These are phyloP conservation scores for Cyphellophora attinorum DNA, from an alignment of 2,329 filamentous ascomycete species.

Conservation along the genomic window DNA sequence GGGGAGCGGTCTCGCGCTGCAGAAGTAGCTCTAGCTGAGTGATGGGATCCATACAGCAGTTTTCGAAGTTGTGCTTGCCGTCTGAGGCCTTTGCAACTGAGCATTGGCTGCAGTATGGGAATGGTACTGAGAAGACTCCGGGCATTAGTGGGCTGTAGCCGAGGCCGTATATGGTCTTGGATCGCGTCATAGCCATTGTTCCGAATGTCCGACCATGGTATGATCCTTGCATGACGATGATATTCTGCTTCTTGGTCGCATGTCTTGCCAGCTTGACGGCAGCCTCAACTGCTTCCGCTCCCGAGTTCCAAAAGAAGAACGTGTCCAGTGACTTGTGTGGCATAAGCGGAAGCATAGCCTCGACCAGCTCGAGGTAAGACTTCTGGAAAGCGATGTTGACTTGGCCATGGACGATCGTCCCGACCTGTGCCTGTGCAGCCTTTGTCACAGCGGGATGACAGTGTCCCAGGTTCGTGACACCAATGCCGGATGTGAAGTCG, in stretches of 20 bases:
- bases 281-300: constrained; percentile 26
- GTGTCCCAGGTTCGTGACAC: constrained; percentile 26
- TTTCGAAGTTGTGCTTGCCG: constrained; percentile 24
- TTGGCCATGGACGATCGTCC: constrained; percentile 29
- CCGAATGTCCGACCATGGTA: constrained; percentile 28
- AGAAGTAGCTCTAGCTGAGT: constrained; percentile 24
- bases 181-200: constrained; percentile 26
- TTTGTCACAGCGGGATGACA: constrained; percentile 27
- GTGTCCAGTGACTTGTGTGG: constrained; percentile 27
- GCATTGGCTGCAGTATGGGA: constrained; percentile 30
- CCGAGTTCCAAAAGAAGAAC: constrained; percentile 31
- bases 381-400: constrained; percentile 32
- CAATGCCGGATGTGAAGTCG: constrained; percentile 27
- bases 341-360: constrained; percentile 25
- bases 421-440: constrained; percentile 26
- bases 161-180: constrained; percentile 27
- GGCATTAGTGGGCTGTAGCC: constrained; percentile 28
- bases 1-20: constrained; percentile 25
- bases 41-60: constrained; percentile 30
- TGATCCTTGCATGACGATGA: constrained; percentile 28
- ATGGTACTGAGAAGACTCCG: constrained; percentile 27
- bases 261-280: constrained; percentile 27
- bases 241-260: constrained; percentile 27
- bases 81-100: constrained; percentile 21
- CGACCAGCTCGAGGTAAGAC: constrained; percentile 26